Evolutionary conservation across 2,329 filamentous ascomycete genomes (phyloP).

Genomic region (Juglanconis sp.): DNA sequence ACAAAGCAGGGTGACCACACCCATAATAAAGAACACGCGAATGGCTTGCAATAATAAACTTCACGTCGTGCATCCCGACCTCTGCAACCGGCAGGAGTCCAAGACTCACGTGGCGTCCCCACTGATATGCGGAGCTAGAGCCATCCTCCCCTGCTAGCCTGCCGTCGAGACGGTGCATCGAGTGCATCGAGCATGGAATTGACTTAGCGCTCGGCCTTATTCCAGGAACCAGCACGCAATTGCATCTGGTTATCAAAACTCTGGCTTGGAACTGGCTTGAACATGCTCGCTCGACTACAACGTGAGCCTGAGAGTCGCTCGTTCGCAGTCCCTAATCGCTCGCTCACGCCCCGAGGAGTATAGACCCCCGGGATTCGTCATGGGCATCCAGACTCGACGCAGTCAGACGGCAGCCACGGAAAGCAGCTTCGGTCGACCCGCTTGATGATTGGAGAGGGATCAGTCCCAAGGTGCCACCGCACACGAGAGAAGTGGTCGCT

Average conservation of each 20-base stretch:
- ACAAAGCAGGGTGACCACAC: background rate
- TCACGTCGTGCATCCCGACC: conserved; percentile 15
- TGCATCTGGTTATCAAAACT: background rate
- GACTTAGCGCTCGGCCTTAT: conserved; percentile 13
- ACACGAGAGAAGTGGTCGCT: conserved; percentile 14
- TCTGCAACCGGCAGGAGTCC: conserved; percentile 13
- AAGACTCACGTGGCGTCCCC: conserved; percentile 19
- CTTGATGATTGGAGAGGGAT: conserved; percentile 14
- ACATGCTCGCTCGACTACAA: background rate
- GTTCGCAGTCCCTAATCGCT: background rate
- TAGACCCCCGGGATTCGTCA: background rate
- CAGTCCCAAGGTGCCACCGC: conserved; percentile 15
- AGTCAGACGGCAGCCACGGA: conserved; percentile 16
- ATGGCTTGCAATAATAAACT: conserved; percentile 3
- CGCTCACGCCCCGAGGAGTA: background rate
- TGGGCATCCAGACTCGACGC: conserved; percentile 1
- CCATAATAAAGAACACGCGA: background rate
- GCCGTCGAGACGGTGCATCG: conserved; percentile 6
- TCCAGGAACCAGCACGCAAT: background rate
- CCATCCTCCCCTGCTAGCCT: conserved; percentile 14
- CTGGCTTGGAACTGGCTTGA: background rate
- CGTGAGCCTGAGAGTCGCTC: background rate
- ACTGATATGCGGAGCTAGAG: conserved; percentile 16
- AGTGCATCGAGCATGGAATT: conserved; percentile 3
- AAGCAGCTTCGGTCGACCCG: conserved; percentile 14